These are phyloP conservation scores for Ramaria rubella DNA, from an alignment of 768 basidiomycete genomes.

Conservation along the genomic window DNA sequence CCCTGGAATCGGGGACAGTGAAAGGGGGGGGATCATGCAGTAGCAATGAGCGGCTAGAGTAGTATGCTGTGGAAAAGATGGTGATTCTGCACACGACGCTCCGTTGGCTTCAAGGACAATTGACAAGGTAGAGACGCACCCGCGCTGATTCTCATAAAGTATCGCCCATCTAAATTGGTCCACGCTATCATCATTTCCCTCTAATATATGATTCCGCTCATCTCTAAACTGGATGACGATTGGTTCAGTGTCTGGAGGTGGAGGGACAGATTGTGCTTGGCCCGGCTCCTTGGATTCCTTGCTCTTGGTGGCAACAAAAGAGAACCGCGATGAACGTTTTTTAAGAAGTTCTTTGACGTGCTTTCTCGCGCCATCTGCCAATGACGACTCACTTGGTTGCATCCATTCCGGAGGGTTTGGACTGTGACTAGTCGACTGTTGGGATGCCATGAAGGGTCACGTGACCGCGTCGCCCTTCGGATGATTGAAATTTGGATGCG, in stretches of 20 bases:
- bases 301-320: background rate
- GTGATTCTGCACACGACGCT: constrained; percentile 38
- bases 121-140: constrained; percentile 36
- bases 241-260: background rate
- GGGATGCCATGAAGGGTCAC: background rate
- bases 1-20: constrained; percentile 43
- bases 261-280: background rate
- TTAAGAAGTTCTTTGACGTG: background rate
- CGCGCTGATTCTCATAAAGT: constrained; percentile 78
- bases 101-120: background rate
- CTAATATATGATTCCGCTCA: background rate
- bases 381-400: background rate
- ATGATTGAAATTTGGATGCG: too few relatives aligned
- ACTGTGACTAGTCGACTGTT: background rate
- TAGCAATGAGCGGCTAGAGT: constrained; percentile 62
- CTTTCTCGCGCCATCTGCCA: constrained; percentile 3
- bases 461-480: background rate
- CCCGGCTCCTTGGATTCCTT: background rate
- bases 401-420: constrained; percentile 2
- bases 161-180: constrained; percentile 72
- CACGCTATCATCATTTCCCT: constrained; percentile 21
- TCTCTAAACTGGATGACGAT: constrained; percentile 1
- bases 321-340: background rate
- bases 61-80: constrained; percentile 65
- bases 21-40: constrained; percentile 70